phyloP scores from a whole-genome alignment of 1,284 basidiomycete genomes.

The Polyporus tsugae region DNA sequence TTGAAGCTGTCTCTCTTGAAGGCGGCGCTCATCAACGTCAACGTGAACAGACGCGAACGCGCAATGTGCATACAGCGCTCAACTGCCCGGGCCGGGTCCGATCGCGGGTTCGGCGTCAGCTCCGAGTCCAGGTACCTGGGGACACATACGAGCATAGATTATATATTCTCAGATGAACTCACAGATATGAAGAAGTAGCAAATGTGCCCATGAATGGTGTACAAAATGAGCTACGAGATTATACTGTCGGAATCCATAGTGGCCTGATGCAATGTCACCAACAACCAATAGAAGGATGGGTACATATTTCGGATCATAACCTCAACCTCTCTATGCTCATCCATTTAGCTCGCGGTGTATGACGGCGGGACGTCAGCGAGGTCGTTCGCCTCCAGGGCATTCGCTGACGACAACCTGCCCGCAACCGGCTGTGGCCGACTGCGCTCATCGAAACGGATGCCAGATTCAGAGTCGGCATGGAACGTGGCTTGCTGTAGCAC shows the following conservation, averaged over 20 bases:
- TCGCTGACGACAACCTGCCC: slow-evolving; percentile 10
- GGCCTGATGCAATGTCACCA: too few relatives aligned
- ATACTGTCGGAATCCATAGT: too few relatives aligned
- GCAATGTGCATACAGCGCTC: not conserved
- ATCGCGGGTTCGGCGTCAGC: not conserved
- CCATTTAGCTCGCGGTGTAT: slow-evolving; percentile 9
- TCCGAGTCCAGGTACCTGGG: too few relatives aligned
- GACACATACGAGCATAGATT: too few relatives aligned
- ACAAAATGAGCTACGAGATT: too few relatives aligned
- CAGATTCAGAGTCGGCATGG: slow-evolving; percentile 31
- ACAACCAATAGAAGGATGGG: too few relatives aligned
- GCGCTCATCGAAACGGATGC: slow-evolving; percentile 28
- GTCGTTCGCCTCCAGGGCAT: not conserved
- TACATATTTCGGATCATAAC: not conserved
- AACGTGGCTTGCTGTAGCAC: slow-evolving; percentile 26
- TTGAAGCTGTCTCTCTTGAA: not conserved
- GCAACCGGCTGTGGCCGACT: slow-evolving; percentile 19
- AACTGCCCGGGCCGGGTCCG: not conserved
- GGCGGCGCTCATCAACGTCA: slow-evolving; percentile 5
- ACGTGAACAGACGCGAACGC: not conserved
- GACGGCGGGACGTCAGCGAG: slow-evolving; percentile 14
- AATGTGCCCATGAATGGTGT: not conserved
- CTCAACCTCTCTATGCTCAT: not conserved
- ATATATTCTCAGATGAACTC: too few relatives aligned
- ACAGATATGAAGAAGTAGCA: not conserved